Evolutionary conservation across 257 asterid genomes (phyloP).

Genomic region (Nicotiana sylvestris): DNA sequence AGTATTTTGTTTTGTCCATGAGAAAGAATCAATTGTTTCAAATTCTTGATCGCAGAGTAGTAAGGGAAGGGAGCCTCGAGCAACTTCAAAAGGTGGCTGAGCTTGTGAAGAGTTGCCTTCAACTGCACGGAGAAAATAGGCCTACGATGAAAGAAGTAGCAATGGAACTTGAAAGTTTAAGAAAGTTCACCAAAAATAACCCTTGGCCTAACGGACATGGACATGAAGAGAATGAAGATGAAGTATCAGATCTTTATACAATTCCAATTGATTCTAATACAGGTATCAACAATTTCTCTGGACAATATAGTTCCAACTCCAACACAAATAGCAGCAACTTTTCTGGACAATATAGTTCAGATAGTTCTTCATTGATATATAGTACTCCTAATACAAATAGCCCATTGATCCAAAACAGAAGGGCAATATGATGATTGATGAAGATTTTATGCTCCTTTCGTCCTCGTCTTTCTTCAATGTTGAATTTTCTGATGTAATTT

Average conservation of each 20-base stretch:
- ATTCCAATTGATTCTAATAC: conserved; percentile 23
- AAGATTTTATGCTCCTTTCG: neutral
- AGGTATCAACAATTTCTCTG: conserved; percentile 22
- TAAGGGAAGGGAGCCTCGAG: conserved; percentile 40
- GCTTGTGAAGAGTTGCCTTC: conserved; percentile 44
- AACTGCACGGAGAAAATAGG: conserved; percentile 34
- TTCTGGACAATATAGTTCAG: conserved; percentile 34
- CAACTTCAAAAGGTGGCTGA: conserved; percentile 30
- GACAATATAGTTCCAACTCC: conserved; percentile 13
- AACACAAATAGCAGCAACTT: conserved; percentile 17
- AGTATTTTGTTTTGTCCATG: conserved; percentile 25
- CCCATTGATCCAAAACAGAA: neutral
- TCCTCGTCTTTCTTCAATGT: neutral
- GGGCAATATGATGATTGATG: neutral
- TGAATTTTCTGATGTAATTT: neutral
- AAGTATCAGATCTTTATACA: conserved; percentile 39
- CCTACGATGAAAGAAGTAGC: conserved; percentile 59
- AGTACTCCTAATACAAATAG: neutral
- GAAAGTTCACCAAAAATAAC: conserved; percentile 13
- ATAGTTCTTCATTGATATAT: conserved; percentile 22
- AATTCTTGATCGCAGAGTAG: conserved; percentile 34
- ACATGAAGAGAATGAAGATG: conserved; percentile 17
- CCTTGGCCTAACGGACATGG: conserved; percentile 6
- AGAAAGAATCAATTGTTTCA: conserved; percentile 25
- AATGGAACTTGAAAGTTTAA: conserved; percentile 38